A percentile compares a stretch with the other conserved stretches of the same genome.
Conservation (phyloP, 768 basidiomycete species). For the Paxillus involutus region DNA sequence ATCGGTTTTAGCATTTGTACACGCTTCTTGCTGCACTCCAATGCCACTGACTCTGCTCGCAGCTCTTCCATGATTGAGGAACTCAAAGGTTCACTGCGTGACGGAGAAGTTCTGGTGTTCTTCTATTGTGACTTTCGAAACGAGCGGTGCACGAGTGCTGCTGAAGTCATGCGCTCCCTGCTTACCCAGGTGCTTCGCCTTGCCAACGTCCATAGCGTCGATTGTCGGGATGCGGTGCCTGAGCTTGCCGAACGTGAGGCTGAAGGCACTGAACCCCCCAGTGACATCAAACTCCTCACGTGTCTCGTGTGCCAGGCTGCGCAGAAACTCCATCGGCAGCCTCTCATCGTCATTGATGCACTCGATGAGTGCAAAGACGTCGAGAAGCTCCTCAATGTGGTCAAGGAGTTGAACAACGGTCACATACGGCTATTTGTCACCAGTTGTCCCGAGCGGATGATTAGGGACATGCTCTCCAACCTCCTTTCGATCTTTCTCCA, state of each 20-base stretch:
- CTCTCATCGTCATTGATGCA: slow-evolving; percentile 10
- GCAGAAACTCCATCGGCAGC: background rate
- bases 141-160: background rate
- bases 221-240: background rate
- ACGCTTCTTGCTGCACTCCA: background rate
- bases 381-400: background rate
- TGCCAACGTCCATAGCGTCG: background rate
- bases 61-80: slow-evolving; percentile 1
- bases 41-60: background rate
- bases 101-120: background rate
- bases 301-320: background rate
- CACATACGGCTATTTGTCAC: slow-evolving; percentile 8
- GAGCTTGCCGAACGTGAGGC: background rate
- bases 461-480: slow-evolving; percentile 1
- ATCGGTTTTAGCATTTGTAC: background rate
- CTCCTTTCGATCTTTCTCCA: slow-evolving; percentile 7
- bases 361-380: slow-evolving; percentile 17
- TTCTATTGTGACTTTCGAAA: slow-evolving; percentile 3
- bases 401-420: background rate
- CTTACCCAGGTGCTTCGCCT: background rate
- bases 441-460: slow-evolving; percentile 9
- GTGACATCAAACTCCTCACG: background rate
- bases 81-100: background rate
- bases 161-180: background rate
- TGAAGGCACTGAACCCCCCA: background rate